Evolutionary conservation across 2,329 filamentous ascomycete genomes (phyloP), one percentile per base, ranked within the genome.

Genomic region (Penicillium vulpinum): DNA sequence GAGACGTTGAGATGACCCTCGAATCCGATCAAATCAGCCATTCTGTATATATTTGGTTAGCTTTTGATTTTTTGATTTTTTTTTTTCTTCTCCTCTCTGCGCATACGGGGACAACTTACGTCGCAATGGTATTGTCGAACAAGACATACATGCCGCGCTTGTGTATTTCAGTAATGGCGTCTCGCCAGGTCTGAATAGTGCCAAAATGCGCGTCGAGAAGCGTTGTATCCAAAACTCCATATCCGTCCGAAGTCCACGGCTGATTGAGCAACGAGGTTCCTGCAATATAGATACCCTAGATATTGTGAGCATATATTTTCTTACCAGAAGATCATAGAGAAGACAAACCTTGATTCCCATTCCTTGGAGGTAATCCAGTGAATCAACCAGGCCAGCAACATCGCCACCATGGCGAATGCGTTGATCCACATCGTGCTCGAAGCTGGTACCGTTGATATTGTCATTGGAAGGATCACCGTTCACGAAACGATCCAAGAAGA

Each of bases 391-490:
- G 16, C 85, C 85, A 59, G 76, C 73, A 15, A 85, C 73, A 69
- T 88, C 85, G 61, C 85, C 85, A 51, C 85, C 85, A 74, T 85
- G 82, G 40, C 85, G 83, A 70, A 88, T 81, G 67, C 87, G 84
- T 46, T 82, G 83, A 62, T 78, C 78, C 52, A 80, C 70, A 67
- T 88, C 85, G 66, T 85, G 83, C 64, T 88, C 85, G 68, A 81
- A 88, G 6, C 39, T 29, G 10, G 84, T 86, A 16, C 79, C 81
- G 65, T 88, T 88, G 43, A 80, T 63, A 31, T 87, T 81, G 67
- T 88, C 85, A 66, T 88, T 88, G 6, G 76, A 76, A 7, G 85
- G 85, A 63, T 88, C 81, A 38, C 85, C 85, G 63, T 88, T 87
- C 48, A 86, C 84, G 64, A 83, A 88, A 57, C 84, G 77, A 70